These are phyloP conservation scores for Arthrinium puccinioides DNA, from an alignment of 2,329 filamentous ascomycete species.

Conservation along the genomic window DNA sequence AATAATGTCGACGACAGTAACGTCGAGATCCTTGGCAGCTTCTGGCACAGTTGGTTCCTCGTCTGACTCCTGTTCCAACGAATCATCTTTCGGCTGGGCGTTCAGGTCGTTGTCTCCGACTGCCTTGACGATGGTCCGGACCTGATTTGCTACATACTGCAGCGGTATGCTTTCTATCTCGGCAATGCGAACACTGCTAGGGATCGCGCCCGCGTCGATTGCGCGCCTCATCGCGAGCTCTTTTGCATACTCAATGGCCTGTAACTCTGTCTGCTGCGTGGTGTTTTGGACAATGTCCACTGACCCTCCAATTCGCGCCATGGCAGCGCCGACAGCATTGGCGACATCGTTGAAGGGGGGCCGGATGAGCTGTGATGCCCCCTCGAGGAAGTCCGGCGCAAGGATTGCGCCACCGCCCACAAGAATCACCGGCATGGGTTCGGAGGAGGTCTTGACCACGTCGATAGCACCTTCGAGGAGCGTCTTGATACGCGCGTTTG, in stretches of 20 bases:
- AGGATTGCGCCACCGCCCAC: conserved; percentile 54
- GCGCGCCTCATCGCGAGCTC: not conserved
- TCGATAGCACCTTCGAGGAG: conserved; percentile 52
- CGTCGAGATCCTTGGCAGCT: not conserved
- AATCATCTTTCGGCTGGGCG: not conserved
- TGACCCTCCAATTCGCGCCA: conserved; percentile 25
- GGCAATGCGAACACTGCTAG: not conserved
- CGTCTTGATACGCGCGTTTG: conserved; percentile 32
- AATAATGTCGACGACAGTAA: not conserved
- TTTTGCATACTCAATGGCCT: not conserved
- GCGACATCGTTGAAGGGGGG: conserved; percentile 48
- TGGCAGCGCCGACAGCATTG: conserved; percentile 56
- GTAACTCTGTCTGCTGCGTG: not conserved
- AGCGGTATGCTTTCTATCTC: not conserved
- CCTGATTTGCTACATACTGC: not conserved
- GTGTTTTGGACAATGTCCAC: not conserved
- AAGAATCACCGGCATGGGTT: conserved; percentile 46
- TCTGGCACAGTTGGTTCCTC: not conserved
- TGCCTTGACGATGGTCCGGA: not conserved
- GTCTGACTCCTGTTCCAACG: not conserved
- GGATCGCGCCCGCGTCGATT: not conserved
- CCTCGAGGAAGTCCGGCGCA: conserved; percentile 40
- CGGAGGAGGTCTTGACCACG: conserved; percentile 50
- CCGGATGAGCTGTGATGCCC: conserved; percentile 44
- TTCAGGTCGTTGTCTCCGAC: not conserved